Evolutionary conservation across 139 green algal species (phyloP), one percentile per base, ranked within the genome.

Genomic region (Limnomonas spitsbergensis): DNA sequence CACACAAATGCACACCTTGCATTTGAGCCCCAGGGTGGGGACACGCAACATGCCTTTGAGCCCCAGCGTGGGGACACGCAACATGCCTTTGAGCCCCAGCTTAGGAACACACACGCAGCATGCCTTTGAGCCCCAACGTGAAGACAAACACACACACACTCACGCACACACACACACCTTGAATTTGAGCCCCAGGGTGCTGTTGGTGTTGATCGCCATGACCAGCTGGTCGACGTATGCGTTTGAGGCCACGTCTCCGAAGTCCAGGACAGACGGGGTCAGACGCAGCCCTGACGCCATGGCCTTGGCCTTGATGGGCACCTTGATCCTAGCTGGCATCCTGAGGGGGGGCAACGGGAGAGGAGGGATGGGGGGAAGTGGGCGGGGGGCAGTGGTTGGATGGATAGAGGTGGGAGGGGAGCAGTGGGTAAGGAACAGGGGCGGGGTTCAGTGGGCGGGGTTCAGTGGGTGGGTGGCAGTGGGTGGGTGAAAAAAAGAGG

Each of bases 161-260:
- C n/a, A n/a, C n/a, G n/a, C n/a, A n/a, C n/a, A n/a, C n/a, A n/a
- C 47, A 61, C 68, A 6, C 27, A 76, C 68, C 42, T 71, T 32
- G 35, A 77, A 77, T 1, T 36, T 52, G 40, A 81, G 53, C 1
- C 61, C 38, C 75, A 88, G 78, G 35, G 66, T 6, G 1, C 36
- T 69, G 77, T 81, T 87, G 20, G 56, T 86, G 81, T 90, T 90
- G 52, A 4, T 56, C 0, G 87, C 24, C 35, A 73, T 76, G 1
- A 88, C 61, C 66, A 88, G 81, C 76, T 84, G 81, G 75, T 90
- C 86, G 29, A 77, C 83, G 76, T 77, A 66, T 34, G 39, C 9
- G 40, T 88, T 68, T 14, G 67, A 80, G 27, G 53, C 4, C 40
- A 90, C 79, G 35, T 83, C 78, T 1, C 86, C 86, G 74, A 88